A percentile compares a stretch with the other conserved stretches of the same genome.
Evolutionary conservation across 805 yeast species (phyloP).

Genomic region (Kodamaea jinghongensis): DNA sequence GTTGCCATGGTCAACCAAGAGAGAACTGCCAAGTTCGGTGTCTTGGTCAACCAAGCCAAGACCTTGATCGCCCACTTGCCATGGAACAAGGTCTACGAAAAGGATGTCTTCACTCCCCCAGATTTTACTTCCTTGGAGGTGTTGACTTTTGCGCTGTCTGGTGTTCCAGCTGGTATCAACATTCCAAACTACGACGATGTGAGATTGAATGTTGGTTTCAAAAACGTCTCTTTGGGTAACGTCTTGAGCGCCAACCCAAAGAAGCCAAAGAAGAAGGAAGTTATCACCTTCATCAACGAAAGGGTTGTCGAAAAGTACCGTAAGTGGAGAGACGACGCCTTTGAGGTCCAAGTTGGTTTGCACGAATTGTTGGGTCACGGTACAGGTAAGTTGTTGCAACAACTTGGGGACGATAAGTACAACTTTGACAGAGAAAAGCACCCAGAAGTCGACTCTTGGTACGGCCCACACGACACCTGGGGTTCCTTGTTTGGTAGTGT

Average conservation of each 20-base stretch:
- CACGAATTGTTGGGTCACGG: slow-evolving; percentile 93
- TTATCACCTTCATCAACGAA: slow-evolving; percentile 61
- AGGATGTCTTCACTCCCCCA: slow-evolving; percentile 85
- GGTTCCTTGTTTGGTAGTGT: slow-evolving; percentile 78
- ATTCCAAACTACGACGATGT: slow-evolving; percentile 92
- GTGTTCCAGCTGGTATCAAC: slow-evolving; percentile 91
- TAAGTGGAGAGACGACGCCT: slow-evolving; percentile 74
- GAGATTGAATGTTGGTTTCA: slow-evolving; percentile 78
- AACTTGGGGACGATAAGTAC: slow-evolving; percentile 54
- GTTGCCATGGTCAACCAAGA: slow-evolving; percentile 90
- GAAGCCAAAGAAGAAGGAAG: slow-evolving; percentile 63
- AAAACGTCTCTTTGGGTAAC: slow-evolving; percentile 86
- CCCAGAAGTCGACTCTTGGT: slow-evolving; percentile 69
- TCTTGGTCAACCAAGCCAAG: slow-evolving; percentile 65
- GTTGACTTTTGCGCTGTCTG: slow-evolving; percentile 83
- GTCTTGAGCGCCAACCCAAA: slow-evolving; percentile 67
- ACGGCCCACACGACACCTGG: slow-evolving; percentile 86
- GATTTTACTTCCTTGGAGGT: slow-evolving; percentile 91
- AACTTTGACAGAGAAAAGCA: slow-evolving; percentile 68
- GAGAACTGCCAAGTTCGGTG: slow-evolving; percentile 75
- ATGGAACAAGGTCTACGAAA: slow-evolving; percentile 74
- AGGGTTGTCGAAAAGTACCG: slow-evolving; percentile 56
- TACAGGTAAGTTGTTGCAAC: slow-evolving; percentile 73
- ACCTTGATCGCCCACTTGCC: slow-evolving; percentile 66
- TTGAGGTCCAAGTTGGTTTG: slow-evolving; percentile 91